phyloP scores from a whole-genome alignment of 176 grass and related monocot genomes.

The Poa annua region DNA sequence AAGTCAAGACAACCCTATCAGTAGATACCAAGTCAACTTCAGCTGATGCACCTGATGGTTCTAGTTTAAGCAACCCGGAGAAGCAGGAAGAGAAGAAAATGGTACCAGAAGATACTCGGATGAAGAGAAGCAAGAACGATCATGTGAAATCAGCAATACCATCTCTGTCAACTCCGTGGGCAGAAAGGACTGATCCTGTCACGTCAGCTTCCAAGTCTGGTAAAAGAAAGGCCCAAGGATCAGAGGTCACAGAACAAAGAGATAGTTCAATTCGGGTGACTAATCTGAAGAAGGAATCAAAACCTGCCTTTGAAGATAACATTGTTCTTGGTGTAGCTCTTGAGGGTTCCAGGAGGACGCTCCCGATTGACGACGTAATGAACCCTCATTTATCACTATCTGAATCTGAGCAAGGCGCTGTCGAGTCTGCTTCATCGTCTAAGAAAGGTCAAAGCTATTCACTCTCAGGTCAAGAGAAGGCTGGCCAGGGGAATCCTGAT shows the following conservation, averaged over 20 bases:
- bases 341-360: constrained; percentile 85
- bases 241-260: constrained; percentile 46
- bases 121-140: constrained; percentile 56
- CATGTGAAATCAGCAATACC: constrained; percentile 6
- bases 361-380: constrained; percentile 88
- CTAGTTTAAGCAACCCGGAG: constrained; percentile 55
- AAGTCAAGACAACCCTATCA: constrained; percentile 50
- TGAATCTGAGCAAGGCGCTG: constrained; percentile 62
- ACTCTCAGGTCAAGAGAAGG: constrained; percentile 50
- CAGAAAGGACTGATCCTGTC: constrained; percentile 46
- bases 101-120: constrained; percentile 47
- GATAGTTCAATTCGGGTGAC: constrained; percentile 45
- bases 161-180: background rate
- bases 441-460: constrained; percentile 44
- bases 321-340: constrained; percentile 96
- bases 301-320: constrained; percentile 82
- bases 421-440: constrained; percentile 50
- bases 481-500: constrained; percentile 59
- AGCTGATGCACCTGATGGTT: constrained; percentile 35
- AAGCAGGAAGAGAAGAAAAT: constrained; percentile 69
- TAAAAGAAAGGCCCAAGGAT: constrained; percentile 43
- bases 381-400: constrained; percentile 56
- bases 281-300: constrained; percentile 65
- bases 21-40: constrained; percentile 51
- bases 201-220: constrained; percentile 34